Evolutionary conservation across 257 asterid species (phyloP), one percentile per base, ranked within the genome.

Genomic region (Solanum microdontum): DNA sequence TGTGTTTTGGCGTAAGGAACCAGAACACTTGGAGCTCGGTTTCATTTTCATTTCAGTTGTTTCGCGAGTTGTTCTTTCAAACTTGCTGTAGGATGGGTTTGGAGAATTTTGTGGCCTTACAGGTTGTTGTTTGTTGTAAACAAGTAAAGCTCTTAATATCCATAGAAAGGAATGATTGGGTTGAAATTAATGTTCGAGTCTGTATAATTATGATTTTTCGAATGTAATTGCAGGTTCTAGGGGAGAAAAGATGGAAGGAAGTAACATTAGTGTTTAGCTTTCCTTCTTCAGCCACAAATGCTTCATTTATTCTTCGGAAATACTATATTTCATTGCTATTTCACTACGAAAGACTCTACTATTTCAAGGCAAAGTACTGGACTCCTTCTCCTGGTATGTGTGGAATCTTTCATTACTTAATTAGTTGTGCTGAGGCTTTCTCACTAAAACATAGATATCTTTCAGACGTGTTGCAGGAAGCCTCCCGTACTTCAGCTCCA

Each of bases 201-300:
- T 17, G 24, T 80, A 28, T 24, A 45, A 10, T 30, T 48, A 9
- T 64, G 28, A 45, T 14, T 48, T 48, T 17, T 80, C 7, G 5
- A 82, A 75, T 84, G 86, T 21, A 51, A 40, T 19, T 60, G 62
- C 94, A 96, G 98, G 91, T 94, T 87, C 75, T 94, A 84, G 88
- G 87, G 89, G 97, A 95, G 30, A 94, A 89, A 87, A 95, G 87
- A 86, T 97, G 99, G 99, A 95, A 91, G 90, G 98, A 97, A 64
- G 92, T 95, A 32, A 94, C 95, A 3, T 86, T 91, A 7, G 92
- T 87, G 88, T 97, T 97, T 90, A 91, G 88, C 88, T 97, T 97
- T 83, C 98, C 98, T 7, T 88, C 96, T 9, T 93, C 99, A 2
- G 99, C 99, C 2, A 97, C 99, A 30, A 97, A 97, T 43, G 98